phyloP scores from a whole-genome alignment of 1,284 basidiomycete genomes.

The Marasmius oreades region DNA sequence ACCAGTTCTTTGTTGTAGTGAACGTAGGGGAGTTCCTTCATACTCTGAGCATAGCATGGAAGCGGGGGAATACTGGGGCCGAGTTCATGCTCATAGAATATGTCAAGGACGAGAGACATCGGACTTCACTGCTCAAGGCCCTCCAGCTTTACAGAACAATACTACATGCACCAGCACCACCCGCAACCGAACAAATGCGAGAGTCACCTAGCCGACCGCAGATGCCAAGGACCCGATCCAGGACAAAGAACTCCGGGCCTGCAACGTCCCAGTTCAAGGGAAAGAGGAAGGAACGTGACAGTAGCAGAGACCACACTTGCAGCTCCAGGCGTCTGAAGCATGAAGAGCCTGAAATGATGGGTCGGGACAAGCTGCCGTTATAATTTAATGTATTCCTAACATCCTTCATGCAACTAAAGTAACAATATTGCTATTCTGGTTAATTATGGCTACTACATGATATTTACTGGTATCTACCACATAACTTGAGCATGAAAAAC shows the following conservation, averaged over 20 bases:
- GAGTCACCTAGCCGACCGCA: neutral
- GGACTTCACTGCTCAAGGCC: neutral
- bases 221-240: neutral
- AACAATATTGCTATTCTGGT: too few species aligned
- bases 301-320: neutral
- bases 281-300: neutral
- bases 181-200: neutral
- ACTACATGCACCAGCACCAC: neutral
- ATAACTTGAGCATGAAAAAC: too few species aligned
- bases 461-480: too few species aligned
- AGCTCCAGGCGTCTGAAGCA: neutral
- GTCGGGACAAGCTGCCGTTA: too few species aligned
- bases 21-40: neutral
- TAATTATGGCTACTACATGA: too few species aligned
- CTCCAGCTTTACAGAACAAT: neutral
- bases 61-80: neutral
- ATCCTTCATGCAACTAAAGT: too few species aligned
- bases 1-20: neutral
- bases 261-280: neutral
- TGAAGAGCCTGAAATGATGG: neutral
- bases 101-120: neutral
- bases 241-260: neutral
- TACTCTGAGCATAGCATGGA: neutral
- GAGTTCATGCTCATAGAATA: neutral
- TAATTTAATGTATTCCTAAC: too few species aligned